These are phyloP conservation scores for Phialophora verrucosa DNA, from an alignment of 2,329 filamentous ascomycete species.

Conservation along the genomic window DNA sequence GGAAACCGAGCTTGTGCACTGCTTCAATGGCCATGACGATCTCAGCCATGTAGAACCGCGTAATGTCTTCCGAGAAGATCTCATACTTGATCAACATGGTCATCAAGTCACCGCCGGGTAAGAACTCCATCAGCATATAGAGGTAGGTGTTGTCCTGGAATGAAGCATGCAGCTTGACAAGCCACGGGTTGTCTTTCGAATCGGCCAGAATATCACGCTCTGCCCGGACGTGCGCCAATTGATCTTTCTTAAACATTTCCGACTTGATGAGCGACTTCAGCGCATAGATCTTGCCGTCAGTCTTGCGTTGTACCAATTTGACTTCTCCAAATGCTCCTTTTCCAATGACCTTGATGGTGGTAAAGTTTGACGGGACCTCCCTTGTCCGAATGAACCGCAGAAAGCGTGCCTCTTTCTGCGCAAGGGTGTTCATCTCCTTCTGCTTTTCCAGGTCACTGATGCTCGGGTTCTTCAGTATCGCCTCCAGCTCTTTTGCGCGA, in stretches of 20 bases:
- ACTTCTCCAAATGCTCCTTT: constrained; percentile 99
- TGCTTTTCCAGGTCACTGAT: constrained; percentile 78
- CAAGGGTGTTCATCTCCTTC: constrained; percentile 81
- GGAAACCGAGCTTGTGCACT: constrained; percentile 96
- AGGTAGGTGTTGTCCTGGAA: constrained; percentile 97
- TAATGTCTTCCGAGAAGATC: constrained; percentile 98
- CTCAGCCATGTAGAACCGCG: constrained; percentile 98
- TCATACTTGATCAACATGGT: constrained; percentile 99
- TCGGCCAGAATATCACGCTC: constrained; percentile 98
- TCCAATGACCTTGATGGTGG: constrained; percentile 95
- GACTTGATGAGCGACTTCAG: constrained; percentile 98
- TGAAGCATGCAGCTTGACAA: constrained; percentile 96
- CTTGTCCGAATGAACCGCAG: constrained; percentile 91
- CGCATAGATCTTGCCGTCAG: constrained; percentile 95
- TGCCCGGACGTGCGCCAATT: constrained; percentile 93
- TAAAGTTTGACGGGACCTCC: constrained; percentile 92
- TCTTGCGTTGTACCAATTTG: constrained; percentile 94
- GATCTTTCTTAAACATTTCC: constrained; percentile 99
- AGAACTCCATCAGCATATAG: constrained; percentile 99
- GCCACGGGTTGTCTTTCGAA: constrained; percentile 95
- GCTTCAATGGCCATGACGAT: constrained; percentile 98
- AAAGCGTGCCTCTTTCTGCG: constrained; percentile 89
- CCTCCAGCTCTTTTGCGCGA: constrained; percentile 91
- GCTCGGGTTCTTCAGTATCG: constrained; percentile 77
- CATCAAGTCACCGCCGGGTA: constrained; percentile 98